A percentile compares a stretch with the other conserved stretches of the same genome.
These are phyloP conservation scores for Dendryphion nanum DNA, from an alignment of 2,329 filamentous ascomycete species.

Conservation along the genomic window DNA sequence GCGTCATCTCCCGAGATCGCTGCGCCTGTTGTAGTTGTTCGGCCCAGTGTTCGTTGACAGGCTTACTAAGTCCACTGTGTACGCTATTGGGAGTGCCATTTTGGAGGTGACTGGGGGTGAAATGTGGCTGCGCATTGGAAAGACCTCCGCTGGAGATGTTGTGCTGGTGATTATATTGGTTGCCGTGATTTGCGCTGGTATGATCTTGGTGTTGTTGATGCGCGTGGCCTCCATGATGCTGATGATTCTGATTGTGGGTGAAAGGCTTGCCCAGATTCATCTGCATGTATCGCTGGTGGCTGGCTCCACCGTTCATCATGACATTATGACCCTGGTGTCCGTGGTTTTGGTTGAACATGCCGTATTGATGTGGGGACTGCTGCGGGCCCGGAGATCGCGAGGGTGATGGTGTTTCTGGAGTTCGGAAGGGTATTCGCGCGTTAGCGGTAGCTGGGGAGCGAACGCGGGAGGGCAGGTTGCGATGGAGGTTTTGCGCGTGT, in stretches of 20 bases:
- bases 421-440: constrained; percentile 42
- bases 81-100: constrained; percentile 58
- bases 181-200: constrained; percentile 48
- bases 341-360: constrained; percentile 70
- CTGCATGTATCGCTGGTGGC: constrained; percentile 55
- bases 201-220: constrained; percentile 63
- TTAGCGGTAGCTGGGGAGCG: constrained; percentile 47
- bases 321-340: constrained; percentile 70
- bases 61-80: constrained; percentile 57
- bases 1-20: constrained; percentile 66
- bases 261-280: constrained; percentile 70
- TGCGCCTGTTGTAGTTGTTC: constrained; percentile 81
- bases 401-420: constrained; percentile 55
- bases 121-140: constrained; percentile 63
- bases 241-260: constrained; percentile 56
- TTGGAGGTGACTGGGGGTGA: constrained; percentile 57
- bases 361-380: constrained; percentile 50
- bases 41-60: constrained; percentile 75
- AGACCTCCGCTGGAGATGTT: constrained; percentile 62
- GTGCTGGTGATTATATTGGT: constrained; percentile 61
- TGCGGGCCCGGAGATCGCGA: constrained; percentile 56
- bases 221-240: constrained; percentile 51
- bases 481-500: constrained; percentile 49
- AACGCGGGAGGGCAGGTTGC: constrained; percentile 46
- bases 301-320: constrained; percentile 71